A percentile compares a stretch with the other conserved stretches of the same genome.
These are phyloP conservation scores for Rhododendron ovatum DNA, from an alignment of 148 eudicot genomes.

Conservation along the genomic window DNA sequence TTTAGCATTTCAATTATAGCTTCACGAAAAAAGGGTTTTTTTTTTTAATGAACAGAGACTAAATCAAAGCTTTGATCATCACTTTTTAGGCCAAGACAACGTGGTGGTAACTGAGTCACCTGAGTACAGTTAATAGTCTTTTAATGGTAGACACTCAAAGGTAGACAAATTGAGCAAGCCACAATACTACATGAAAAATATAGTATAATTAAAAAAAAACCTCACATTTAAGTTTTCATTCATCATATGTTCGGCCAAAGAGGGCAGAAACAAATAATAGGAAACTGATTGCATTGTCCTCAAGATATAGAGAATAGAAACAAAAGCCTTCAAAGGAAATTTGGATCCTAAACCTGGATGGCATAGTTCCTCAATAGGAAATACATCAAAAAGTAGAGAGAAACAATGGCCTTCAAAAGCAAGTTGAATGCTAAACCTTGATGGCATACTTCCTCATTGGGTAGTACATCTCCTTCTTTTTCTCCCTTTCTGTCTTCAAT, in stretches of 20 bases:
- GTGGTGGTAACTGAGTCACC: not conserved
- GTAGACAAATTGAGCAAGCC: not conserved
- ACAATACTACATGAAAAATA: not conserved
- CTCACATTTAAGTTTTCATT: not conserved
- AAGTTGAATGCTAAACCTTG: constrained; percentile 46
- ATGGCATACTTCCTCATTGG: constrained; percentile 80
- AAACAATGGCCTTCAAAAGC: not conserved
- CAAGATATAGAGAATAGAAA: not conserved
- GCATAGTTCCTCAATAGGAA: constrained; percentile 69
- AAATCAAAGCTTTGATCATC: not conserved
- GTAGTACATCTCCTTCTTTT: constrained; percentile 68
- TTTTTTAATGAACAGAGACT: too few species aligned
- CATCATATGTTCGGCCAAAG: not conserved
- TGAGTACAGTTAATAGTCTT: not conserved
- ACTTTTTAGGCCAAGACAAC: not conserved
- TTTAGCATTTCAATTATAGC: not conserved
- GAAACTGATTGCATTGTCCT: not conserved
- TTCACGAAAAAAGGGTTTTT: not conserved
- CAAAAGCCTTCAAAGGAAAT: not conserved
- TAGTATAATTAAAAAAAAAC: not conserved
- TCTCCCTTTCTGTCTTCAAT: constrained; percentile 65
- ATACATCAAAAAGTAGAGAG: constrained; percentile 23
- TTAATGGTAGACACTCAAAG: not conserved
- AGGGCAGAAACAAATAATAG: not conserved
- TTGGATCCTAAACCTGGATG: constrained; percentile 52